phyloP scores from a whole-genome alignment of 176 grass and related monocot species.

The Echinochloa phyllopogon region DNA sequence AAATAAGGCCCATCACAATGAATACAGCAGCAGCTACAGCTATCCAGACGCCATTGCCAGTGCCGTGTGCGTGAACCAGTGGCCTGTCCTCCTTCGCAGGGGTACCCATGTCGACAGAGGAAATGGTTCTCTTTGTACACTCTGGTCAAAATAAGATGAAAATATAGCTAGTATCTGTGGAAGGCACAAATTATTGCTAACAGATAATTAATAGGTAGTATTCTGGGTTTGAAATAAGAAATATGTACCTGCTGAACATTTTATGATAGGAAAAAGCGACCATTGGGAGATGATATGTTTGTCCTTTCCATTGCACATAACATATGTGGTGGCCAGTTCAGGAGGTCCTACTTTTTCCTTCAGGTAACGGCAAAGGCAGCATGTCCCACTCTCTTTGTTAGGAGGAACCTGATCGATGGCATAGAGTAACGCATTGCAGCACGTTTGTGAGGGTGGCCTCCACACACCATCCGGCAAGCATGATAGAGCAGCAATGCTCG shows the following conservation, averaged over 20 bases:
- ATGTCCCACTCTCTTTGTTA: background rate
- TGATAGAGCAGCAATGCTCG: background rate
- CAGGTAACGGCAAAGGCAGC: background rate
- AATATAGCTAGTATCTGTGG: too few species aligned
- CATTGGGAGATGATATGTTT: background rate
- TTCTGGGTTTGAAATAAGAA: background rate
- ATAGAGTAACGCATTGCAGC: background rate
- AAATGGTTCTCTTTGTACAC: background rate
- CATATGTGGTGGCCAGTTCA: background rate
- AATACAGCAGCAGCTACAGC: background rate
- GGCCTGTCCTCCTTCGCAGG: background rate
- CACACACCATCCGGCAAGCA: background rate
- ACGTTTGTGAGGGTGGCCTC: background rate
- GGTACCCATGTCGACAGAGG: background rate
- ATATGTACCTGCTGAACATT: background rate
- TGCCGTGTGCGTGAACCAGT: too few species aligned
- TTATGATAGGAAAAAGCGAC: background rate
- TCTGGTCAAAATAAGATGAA: background rate
- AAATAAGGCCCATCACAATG: background rate
- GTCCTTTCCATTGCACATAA: background rate
- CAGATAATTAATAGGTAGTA: background rate
- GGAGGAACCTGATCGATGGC: background rate
- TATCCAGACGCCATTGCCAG: background rate
- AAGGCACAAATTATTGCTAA: background rate
- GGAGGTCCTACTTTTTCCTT: background rate